These are phyloP conservation scores for Entomortierella parvispora DNA, from an alignment of 192 early-diverging fungal species.

Conservation along the genomic window DNA sequence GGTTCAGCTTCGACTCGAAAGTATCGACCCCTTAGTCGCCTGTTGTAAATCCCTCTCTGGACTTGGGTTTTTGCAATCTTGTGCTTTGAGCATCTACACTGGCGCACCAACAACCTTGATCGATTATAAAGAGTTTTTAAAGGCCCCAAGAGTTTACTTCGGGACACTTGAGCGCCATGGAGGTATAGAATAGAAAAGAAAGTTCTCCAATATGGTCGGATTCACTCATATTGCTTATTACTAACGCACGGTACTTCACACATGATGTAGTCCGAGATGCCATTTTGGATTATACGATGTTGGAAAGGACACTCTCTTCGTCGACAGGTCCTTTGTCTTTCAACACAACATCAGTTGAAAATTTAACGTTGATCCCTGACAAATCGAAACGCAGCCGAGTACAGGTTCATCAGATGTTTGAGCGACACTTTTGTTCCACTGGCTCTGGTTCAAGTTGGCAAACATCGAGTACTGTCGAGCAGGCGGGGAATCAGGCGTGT, in stretches of 20 bases:
- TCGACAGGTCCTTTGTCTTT: not conserved
- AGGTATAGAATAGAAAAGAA: conserved; percentile 4
- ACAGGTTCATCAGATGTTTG: too few relatives aligned
- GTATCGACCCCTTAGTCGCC: conserved; percentile 44
- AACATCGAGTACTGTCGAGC: not conserved
- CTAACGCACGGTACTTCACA: not conserved
- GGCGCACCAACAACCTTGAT: conserved; percentile 37
- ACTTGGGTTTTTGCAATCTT: conserved; percentile 38
- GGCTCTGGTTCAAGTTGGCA: not conserved
- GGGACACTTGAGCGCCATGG: conserved; percentile 9
- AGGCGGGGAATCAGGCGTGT: too few relatives aligned
- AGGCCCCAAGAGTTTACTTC: conserved; percentile 20
- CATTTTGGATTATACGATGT: conserved; percentile 18
- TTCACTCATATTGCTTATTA: not conserved
- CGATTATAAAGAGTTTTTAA: conserved; percentile 22
- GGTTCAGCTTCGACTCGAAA: conserved; percentile 61
- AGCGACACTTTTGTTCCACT: not conserved
- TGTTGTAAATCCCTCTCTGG: conserved; percentile 40
- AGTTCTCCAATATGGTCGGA: not conserved
- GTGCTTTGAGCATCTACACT: conserved; percentile 38
- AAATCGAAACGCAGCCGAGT: too few relatives aligned
- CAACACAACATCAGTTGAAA: not conserved
- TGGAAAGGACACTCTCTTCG: not conserved
- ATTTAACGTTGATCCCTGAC: too few relatives aligned
- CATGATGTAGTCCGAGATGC: not conserved